A percentile compares a stretch with the other conserved stretches of the same genome.
Evolutionary conservation across 257 asterid genomes (phyloP).

Genomic region (Solanum chmielewskii): DNA sequence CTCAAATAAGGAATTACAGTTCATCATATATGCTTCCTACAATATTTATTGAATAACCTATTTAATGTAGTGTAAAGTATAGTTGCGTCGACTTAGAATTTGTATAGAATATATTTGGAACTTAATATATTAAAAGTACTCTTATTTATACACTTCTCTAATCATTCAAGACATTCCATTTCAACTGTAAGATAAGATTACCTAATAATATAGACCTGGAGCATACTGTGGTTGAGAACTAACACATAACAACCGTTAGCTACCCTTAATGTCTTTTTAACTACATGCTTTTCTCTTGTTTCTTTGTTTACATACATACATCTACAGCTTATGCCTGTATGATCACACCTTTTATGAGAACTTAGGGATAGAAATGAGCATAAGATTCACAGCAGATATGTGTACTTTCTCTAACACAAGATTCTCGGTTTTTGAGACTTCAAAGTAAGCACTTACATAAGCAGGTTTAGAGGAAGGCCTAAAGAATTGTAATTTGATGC

Average conservation of each 20-base stretch:
- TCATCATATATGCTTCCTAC: background rate
- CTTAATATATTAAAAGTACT: background rate
- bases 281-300: background rate
- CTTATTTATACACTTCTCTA: background rate
- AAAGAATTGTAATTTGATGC: slow-evolving; percentile 53
- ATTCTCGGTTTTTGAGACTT: background rate
- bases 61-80: background rate
- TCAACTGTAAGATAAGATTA: background rate
- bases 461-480: slow-evolving; percentile 54
- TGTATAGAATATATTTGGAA: background rate
- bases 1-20: background rate
- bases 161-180: background rate
- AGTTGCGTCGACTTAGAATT: background rate
- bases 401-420: background rate
- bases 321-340: background rate
- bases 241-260: background rate
- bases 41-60: background rate
- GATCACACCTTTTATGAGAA: background rate
- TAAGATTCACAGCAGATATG: background rate
- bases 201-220: background rate
- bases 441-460: slow-evolving; percentile 33
- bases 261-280: background rate
- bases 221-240: background rate
- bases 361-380: background rate
- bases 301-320: background rate